Base-by-base conservation (phyloP, 768 basidiomycete genomes). In the Russula vinacea region DNA sequence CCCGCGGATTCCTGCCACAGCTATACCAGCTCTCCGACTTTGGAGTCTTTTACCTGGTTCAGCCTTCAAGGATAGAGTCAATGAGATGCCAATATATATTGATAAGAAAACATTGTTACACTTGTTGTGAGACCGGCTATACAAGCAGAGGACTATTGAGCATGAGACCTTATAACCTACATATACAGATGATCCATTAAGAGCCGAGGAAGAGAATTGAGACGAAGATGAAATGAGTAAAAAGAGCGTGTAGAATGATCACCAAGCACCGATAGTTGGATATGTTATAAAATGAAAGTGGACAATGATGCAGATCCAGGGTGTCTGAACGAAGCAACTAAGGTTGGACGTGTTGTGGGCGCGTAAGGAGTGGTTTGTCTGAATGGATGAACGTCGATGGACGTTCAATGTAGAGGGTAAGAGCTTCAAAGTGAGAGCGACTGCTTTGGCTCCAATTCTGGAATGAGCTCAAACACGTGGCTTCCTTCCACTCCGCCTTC, bases 381-480 rank as follows among this genome's bases (percentile, higher is more conserved):
- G 3, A 22, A 29, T 29, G 29, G 2, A 2, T 29, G 29, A 29
- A 22, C 22, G n/a, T 22, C 19, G 13, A 33, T 52, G 39, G 58
- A 52, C 1, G 5, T 11, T 47, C 17, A 32, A 33, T 29, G 10
- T 47, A 4, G 16, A 53, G 58, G 5, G 57, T 50, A 17, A 64
- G 35, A 19, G 57, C 19, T 14, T 37, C 60, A 29, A 29, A 29
- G 29, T 29, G 29, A n/a, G n/a, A 29, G 5, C 29, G 2, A 29
- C 29, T 29, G 49, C 24, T n/a, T 5, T 53, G 42, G 52, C 13
- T 45, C 55, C 35, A 65, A 49, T 26, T 61, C 55, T 35, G 64
- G 64, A 49, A 65, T 29, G 54, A 65, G 64, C 9, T 56, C 54
- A 50, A 60, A 56, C 11, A 65, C 0, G 64, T 61, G 19, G 64